Conservation (phyloP, 2,329 filamentous ascomycete genomes). For the Gnomoniopsis sp. region DNA sequence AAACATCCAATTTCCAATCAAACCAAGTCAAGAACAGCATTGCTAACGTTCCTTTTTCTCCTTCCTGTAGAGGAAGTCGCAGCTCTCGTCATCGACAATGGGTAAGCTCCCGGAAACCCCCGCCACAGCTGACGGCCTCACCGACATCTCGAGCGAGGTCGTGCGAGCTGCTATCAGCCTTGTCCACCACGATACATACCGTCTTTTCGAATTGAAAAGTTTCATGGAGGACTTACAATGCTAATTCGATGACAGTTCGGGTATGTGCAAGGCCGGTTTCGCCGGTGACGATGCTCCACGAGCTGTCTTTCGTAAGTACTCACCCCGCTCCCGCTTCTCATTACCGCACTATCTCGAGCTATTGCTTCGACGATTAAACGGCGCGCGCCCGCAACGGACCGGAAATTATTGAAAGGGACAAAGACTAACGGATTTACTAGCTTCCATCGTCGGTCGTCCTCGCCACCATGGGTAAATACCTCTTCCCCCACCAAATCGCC, state of each 20-base stretch:
- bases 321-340: slow-evolving; percentile 28
- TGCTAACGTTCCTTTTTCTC: slow-evolving; percentile 39
- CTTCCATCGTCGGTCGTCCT: slow-evolving; percentile 98
- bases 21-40: slow-evolving; percentile 18
- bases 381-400: slow-evolving; percentile 5
- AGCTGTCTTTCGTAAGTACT: slow-evolving; percentile 98
- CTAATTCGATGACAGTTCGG: slow-evolving; percentile 70
- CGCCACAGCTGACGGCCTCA: slow-evolving; percentile 25
- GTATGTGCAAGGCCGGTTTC: slow-evolving; percentile 99
- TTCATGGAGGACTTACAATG: slow-evolving; percentile 9
- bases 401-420: background rate
- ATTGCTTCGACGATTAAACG: background rate
- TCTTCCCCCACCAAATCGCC: slow-evolving; percentile 67
- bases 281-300: slow-evolving; percentile 99
- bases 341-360: slow-evolving; percentile 1
- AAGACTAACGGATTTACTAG: slow-evolving; percentile 43
- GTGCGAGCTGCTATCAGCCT: slow-evolving; percentile 4
- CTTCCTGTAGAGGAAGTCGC: slow-evolving; percentile 89
- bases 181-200: background rate
- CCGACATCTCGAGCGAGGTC: slow-evolving; percentile 27
- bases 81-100: slow-evolving; percentile 99
- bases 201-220: background rate
- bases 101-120: slow-evolving; percentile 66
- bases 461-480: slow-evolving; percentile 99
- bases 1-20: slow-evolving; percentile 12